These are phyloP conservation scores for Dictyostelium purpureum DNA, from an alignment of 78 protist species.

Conservation along the genomic window DNA sequence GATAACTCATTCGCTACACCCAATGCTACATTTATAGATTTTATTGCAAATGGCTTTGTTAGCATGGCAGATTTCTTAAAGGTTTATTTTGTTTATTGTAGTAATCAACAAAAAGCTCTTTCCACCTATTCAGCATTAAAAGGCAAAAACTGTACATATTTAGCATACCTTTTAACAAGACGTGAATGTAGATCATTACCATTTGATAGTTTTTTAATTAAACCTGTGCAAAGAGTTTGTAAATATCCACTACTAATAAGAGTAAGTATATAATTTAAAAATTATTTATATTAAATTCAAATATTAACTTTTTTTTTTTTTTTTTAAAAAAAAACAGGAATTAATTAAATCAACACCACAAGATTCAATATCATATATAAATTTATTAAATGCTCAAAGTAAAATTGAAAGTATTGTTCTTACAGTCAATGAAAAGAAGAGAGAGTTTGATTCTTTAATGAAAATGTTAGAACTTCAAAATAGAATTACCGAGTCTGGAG, in stretches of 20 bases:
- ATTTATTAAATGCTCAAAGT: slow-evolving; percentile 51
- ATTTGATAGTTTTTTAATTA: slow-evolving; percentile 75
- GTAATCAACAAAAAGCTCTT: slow-evolving; percentile 66
- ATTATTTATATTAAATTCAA: neutral
- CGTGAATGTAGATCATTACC: slow-evolving; percentile 69
- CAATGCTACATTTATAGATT: neutral
- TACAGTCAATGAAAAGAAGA: slow-evolving; percentile 72
- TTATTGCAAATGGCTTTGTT: slow-evolving; percentile 40
- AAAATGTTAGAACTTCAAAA: slow-evolving; percentile 61
- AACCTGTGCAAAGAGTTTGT: slow-evolving; percentile 80
- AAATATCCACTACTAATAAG: slow-evolving; percentile 77
- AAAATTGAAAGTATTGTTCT: slow-evolving; percentile 64
- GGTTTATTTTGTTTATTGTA: slow-evolving; percentile 61
- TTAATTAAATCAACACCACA: slow-evolving; percentile 56
- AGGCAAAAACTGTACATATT: slow-evolving; percentile 63
- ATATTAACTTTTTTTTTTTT: neutral
- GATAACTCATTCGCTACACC: neutral
- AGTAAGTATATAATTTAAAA: slow-evolving; percentile 13
- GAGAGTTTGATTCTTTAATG: slow-evolving; percentile 73
- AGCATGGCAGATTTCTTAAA: slow-evolving; percentile 27
- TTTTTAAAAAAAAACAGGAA: slow-evolving; percentile 19
- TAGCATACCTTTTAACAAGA: slow-evolving; percentile 58
- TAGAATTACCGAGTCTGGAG: slow-evolving; percentile 15
- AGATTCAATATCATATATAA: neutral
- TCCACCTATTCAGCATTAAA: slow-evolving; percentile 16